Conservation (phyloP, 257 asterid genomes). For the Primulina eburnea region DNA sequence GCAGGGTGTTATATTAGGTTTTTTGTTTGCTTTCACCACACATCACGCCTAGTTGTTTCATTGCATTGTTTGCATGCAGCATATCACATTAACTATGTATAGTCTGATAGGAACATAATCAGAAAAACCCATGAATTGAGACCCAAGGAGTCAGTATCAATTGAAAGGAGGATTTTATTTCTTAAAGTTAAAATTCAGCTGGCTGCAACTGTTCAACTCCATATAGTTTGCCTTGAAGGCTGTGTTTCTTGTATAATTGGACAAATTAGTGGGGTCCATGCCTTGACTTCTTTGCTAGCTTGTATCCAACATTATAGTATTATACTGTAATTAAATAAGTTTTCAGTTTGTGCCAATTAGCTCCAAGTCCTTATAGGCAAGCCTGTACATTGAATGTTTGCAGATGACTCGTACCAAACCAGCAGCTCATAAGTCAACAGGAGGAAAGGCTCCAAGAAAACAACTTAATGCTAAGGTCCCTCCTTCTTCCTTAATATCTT, state of each 20-base stretch:
- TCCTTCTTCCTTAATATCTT: conserved; percentile 10
- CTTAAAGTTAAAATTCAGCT: no score
- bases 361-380: conserved; percentile 7
- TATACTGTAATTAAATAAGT: conserved; percentile 5
- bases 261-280: not conserved
- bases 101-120: not conserved
- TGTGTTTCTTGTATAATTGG: not conserved
- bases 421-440: conserved; percentile 45
- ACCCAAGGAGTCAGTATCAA: not conserved
- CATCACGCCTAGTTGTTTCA: not conserved
- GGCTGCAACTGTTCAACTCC: not conserved
- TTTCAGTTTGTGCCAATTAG: not conserved
- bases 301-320: not conserved
- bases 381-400: conserved; percentile 14
- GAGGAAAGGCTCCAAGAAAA: conserved; percentile 47
- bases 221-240: not conserved
- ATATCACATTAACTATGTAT: not conserved
- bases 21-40: not conserved
- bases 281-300: not conserved
- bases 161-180: not conserved
- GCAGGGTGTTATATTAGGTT: not conserved
- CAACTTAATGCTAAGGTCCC: conserved; percentile 21
- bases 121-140: not conserved
- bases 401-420: conserved; percentile 31
- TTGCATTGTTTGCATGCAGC: not conserved